Conservation (phyloP, 2,329 filamentous ascomycete genomes). For the Diaporthe capsici region DNA sequence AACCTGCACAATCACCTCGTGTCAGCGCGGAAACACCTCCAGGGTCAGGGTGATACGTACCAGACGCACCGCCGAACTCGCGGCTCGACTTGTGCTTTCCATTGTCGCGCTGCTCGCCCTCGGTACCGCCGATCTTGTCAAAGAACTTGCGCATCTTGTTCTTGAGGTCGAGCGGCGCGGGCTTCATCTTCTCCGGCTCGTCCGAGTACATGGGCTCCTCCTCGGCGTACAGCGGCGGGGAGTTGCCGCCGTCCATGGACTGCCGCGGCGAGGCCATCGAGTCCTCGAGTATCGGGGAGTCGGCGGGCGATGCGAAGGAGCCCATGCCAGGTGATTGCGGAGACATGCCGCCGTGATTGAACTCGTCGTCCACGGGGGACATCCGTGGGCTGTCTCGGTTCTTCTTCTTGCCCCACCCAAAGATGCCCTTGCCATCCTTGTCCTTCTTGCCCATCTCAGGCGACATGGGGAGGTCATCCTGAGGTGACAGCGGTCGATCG, state of each 20-base stretch:
- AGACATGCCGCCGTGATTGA: neutral
- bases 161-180: slow-evolving; percentile 10
- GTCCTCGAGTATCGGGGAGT: neutral
- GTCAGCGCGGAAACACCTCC: neutral
- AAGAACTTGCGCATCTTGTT: slow-evolving; percentile 27
- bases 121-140: neutral
- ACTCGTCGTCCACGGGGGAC: neutral
- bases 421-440: neutral
- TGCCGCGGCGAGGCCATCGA: neutral
- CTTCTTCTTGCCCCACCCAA: neutral
- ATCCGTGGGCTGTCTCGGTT: neutral
- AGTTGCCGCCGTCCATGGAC: neutral
- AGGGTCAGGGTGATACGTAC: neutral
- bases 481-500: neutral
- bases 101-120: neutral
- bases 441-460: slow-evolving; percentile 14
- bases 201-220: neutral
- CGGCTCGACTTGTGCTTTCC: neutral
- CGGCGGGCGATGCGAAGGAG: neutral
- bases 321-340: neutral
- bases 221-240: neutral
- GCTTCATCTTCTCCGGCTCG: slow-evolving; percentile 22
- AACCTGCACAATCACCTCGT: neutral
- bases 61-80: neutral
- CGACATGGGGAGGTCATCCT: neutral